These are phyloP conservation scores for Onygenales sp. DNA, from an alignment of 2,329 filamentous ascomycete species.

Conservation along the genomic window DNA sequence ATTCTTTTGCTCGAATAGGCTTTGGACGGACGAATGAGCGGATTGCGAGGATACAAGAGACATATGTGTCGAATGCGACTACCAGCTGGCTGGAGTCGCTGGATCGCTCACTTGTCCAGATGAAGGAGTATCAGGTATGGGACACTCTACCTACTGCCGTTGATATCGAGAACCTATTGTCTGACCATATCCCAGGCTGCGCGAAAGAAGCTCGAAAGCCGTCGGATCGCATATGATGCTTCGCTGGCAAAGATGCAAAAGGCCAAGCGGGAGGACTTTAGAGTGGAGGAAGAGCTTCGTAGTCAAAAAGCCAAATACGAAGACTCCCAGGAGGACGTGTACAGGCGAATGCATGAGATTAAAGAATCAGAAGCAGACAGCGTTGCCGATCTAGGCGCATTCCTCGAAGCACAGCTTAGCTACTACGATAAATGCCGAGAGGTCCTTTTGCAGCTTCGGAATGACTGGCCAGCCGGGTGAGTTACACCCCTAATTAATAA, in stretches of 20 bases:
- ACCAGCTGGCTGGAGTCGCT: slow-evolving; percentile 84
- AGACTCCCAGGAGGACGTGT: slow-evolving; percentile 85
- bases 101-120: slow-evolving; percentile 79
- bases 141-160: not conserved
- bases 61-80: slow-evolving; percentile 67
- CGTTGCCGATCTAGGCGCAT: slow-evolving; percentile 66
- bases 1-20: slow-evolving; percentile 33
- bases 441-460: slow-evolving; percentile 61
- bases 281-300: slow-evolving; percentile 84
- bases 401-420: slow-evolving; percentile 79
- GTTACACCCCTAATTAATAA: slow-evolving; percentile 13
- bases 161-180: slow-evolving; percentile 10
- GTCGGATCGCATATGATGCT: slow-evolving; percentile 83
- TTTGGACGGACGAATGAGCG: slow-evolving; percentile 83
- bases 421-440: slow-evolving; percentile 89
- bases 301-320: slow-evolving; percentile 92
- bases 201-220: slow-evolving; percentile 87
- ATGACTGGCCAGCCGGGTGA: slow-evolving; percentile 58
- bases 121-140: slow-evolving; percentile 92
- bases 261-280: slow-evolving; percentile 85
- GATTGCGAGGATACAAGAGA: slow-evolving; percentile 75
- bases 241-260: slow-evolving; percentile 86
- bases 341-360: slow-evolving; percentile 90
- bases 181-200: slow-evolving; percentile 45
- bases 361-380: slow-evolving; percentile 83